These are phyloP conservation scores for Vigna unguiculata DNA, from an alignment of 306 rosid genomes.

Conservation along the genomic window DNA sequence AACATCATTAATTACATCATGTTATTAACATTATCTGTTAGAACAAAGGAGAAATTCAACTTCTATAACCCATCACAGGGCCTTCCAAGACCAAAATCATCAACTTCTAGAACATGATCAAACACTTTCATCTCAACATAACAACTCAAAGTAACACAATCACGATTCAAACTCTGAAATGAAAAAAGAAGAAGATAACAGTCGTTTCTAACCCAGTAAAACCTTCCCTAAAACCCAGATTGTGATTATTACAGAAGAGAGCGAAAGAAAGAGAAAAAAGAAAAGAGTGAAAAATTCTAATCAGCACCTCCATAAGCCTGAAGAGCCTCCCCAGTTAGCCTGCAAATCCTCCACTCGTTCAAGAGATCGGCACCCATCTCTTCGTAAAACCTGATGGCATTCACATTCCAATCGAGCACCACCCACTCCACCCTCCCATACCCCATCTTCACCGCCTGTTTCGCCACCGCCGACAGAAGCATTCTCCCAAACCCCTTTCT, in stretches of 20 bases:
- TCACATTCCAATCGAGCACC: constrained; percentile 85
- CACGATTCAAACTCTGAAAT: too few species aligned
- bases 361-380: constrained; percentile 80
- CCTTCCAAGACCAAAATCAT: too few species aligned
- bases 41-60: too few species aligned
- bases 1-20: too few species aligned
- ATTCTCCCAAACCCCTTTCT: constrained; percentile 80
- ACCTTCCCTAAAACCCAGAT: neutral
- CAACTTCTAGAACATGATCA: too few species aligned
- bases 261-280: too few species aligned
- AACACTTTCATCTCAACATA: too few species aligned
- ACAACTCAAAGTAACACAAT: too few species aligned
- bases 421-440: constrained; percentile 90
- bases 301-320: constrained; percentile 58
- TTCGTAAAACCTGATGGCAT: constrained; percentile 79
- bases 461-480: constrained; percentile 75
- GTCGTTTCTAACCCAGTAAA: neutral
- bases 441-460: constrained; percentile 90
- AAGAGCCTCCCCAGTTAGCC: constrained; percentile 75
- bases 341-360: constrained; percentile 87
- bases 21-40: too few species aligned
- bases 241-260: neutral
- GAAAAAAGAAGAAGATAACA: too few species aligned
- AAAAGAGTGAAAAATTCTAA: neutral
- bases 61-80: too few species aligned